Evolutionary conservation across 371 early-diverging fungal species (phyloP).

Genomic region (Syncephalastrum contaminatum): DNA sequence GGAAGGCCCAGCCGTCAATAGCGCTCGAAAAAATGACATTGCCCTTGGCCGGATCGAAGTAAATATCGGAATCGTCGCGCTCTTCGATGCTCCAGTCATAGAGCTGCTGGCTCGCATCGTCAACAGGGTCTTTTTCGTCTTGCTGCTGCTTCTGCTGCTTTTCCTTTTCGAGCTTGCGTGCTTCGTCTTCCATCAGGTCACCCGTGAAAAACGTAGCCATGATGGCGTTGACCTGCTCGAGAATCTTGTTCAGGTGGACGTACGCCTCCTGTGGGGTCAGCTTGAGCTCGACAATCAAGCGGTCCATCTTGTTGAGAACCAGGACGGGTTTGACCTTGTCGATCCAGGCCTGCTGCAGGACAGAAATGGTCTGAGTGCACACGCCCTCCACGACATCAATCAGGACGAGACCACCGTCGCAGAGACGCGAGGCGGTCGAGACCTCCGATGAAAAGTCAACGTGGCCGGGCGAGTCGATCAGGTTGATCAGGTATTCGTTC

Average conservation of each 20-base stretch:
- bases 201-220: conserved; percentile 92
- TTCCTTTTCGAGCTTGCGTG: conserved; percentile 65
- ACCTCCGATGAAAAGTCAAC: conserved; percentile 99
- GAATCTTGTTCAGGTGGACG: conserved; percentile 82
- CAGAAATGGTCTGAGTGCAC: conserved; percentile 97
- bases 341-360: conserved; percentile 90
- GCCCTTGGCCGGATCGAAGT: conserved; percentile 92
- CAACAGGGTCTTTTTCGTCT: conserved; percentile 27
- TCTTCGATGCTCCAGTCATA: conserved; percentile 86
- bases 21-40: conserved; percentile 97
- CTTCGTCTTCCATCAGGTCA: conserved; percentile 86
- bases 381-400: conserved; percentile 99
- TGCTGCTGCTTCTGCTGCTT: conserved; percentile 39
- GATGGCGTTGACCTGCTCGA: conserved; percentile 96
- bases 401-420: conserved; percentile 96
- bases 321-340: conserved; percentile 90
- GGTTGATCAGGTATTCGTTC: conserved; percentile 87
- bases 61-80: conserved; percentile 88
- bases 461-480: conserved; percentile 99
- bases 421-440: conserved; percentile 92
- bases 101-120: conserved; percentile 41
- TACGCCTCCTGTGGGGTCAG: conserved; percentile 93
- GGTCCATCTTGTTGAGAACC: conserved; percentile 99
- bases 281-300: conserved; percentile 91
- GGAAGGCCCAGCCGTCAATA: conserved; percentile 98